These are phyloP conservation scores for Myxozyma monticola DNA, from an alignment of 805 yeast genomes.

Conservation along the genomic window DNA sequence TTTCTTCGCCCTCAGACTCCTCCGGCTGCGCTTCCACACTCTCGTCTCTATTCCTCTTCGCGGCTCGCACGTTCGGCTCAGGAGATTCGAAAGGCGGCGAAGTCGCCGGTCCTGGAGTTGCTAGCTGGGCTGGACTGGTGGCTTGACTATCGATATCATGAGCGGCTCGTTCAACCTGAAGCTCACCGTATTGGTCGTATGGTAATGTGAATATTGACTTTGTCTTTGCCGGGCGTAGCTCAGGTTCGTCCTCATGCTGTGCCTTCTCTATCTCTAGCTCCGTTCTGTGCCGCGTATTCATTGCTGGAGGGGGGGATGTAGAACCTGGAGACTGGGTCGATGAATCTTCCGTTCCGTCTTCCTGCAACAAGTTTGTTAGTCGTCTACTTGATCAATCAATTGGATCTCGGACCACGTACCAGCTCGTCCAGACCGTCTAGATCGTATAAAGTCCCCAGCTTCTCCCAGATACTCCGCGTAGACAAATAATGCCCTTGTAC, in stretches of 20 bases:
- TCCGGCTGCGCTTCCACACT: not conserved
- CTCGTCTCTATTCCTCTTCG: not conserved
- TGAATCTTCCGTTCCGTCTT: slow-evolving; percentile 27
- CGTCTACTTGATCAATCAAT: not conserved
- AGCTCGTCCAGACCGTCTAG: slow-evolving; percentile 57
- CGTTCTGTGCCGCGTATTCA: slow-evolving; percentile 11
- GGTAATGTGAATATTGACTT: slow-evolving; percentile 43
- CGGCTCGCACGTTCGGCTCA: slow-evolving; percentile 14
- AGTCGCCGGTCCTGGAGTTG: slow-evolving; percentile 9
- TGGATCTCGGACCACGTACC: slow-evolving; percentile 38
- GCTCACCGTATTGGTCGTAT: slow-evolving; percentile 49
- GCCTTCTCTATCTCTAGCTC: slow-evolving; percentile 8
- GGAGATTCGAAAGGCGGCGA: slow-evolving; percentile 2
- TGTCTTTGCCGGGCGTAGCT: slow-evolving; percentile 15
- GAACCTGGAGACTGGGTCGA: slow-evolving; percentile 9
- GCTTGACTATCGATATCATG: slow-evolving; percentile 29
- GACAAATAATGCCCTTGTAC: slow-evolving; percentile 40
- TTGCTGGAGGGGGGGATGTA: slow-evolving; percentile 7
- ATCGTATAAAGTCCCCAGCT: slow-evolving; percentile 55
- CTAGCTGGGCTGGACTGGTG: slow-evolving; percentile 29
- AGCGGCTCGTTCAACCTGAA: slow-evolving; percentile 47
- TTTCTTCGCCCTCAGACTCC: slow-evolving; percentile 8
- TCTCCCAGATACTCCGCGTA: slow-evolving; percentile 57
- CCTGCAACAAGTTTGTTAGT: slow-evolving; percentile 20
- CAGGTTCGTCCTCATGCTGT: not conserved